A percentile compares a stretch with the other conserved stretches of the same genome.
phyloP scores from a whole-genome alignment of 2,329 filamentous ascomycete species.

The Stemphylium vesicarium region DNA sequence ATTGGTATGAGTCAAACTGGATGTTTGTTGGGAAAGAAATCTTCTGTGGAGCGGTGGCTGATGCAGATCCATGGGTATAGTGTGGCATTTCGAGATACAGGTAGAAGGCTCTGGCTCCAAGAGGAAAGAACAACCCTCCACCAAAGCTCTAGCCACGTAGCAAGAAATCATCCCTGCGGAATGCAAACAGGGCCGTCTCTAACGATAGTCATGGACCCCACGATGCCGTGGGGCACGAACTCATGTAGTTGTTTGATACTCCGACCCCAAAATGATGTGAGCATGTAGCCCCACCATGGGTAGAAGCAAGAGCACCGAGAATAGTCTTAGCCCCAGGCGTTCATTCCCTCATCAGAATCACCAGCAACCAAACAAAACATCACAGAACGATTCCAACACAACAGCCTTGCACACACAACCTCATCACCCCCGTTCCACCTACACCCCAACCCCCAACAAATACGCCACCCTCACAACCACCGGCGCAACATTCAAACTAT shows the following conservation, averaged over 20 bases:
- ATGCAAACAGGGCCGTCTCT: not conserved
- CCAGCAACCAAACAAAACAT: constrained; percentile 1
- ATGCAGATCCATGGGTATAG: too few species aligned
- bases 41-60: too few species aligned
- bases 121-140: not conserved
- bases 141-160: not conserved
- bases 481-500: constrained; percentile 42
- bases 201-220: not conserved
- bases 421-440: constrained; percentile 3
- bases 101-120: not conserved
- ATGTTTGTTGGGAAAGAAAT: too few species aligned
- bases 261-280: not conserved
- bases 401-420: not conserved
- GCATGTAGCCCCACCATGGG: not conserved
- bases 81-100: too few species aligned
- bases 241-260: not conserved
- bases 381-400: not conserved
- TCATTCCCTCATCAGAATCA: not conserved
- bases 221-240: not conserved
- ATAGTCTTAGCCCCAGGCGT: constrained; percentile 1
- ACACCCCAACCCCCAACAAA: constrained; percentile 44
- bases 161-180: not conserved
- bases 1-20: too few species aligned
- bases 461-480: constrained; percentile 46
- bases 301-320: not conserved